phyloP scores from a whole-genome alignment of 371 early-diverging fungal species.

The Vittaforma corneae region DNA sequence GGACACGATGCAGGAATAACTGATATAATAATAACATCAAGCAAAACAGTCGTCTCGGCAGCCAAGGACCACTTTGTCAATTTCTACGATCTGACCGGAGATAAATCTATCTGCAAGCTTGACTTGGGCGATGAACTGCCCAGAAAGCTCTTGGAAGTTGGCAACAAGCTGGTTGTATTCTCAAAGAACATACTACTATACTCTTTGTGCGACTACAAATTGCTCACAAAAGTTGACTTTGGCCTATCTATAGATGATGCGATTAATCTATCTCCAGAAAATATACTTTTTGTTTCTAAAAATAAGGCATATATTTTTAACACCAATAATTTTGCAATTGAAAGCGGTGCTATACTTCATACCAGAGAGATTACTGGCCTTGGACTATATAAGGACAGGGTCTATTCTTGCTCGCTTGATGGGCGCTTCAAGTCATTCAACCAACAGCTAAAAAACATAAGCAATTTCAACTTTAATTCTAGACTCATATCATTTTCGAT shows the following conservation, averaged over 20 bases:
- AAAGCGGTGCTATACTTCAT: constrained; percentile 9
- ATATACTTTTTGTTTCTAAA: constrained; percentile 8
- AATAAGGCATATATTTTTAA: constrained; percentile 23
- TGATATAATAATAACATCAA: constrained; percentile 10
- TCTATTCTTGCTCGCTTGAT: constrained; percentile 35
- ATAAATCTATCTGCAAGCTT: constrained; percentile 18
- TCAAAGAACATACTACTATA: background rate
- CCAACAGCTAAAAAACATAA: constrained; percentile 18
- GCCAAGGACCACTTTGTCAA: constrained; percentile 29
- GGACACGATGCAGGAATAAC: constrained; percentile 36
- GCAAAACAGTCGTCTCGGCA: constrained; percentile 17
- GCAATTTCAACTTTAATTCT: constrained; percentile 9
- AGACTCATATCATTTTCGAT: constrained; percentile 12
- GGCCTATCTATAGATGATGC: constrained; percentile 7
- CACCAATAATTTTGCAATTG: background rate
- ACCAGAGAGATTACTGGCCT: constrained; percentile 28
- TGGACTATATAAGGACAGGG: constrained; percentile 7
- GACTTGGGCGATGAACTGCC: constrained; percentile 5
- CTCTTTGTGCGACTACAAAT: constrained; percentile 2
- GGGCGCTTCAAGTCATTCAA: constrained; percentile 27
- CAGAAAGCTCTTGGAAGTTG: constrained; percentile 9
- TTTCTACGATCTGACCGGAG: constrained; percentile 18
- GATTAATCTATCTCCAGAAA: background rate
- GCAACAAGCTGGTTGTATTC: constrained; percentile 13
- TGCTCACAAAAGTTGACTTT: background rate